Percentiles rank a stretch among this genome's conserved stretches.
These are phyloP conservation scores for Eryngium alpinum DNA, from an alignment of 140 eudicot genomes.

Conservation along the genomic window DNA sequence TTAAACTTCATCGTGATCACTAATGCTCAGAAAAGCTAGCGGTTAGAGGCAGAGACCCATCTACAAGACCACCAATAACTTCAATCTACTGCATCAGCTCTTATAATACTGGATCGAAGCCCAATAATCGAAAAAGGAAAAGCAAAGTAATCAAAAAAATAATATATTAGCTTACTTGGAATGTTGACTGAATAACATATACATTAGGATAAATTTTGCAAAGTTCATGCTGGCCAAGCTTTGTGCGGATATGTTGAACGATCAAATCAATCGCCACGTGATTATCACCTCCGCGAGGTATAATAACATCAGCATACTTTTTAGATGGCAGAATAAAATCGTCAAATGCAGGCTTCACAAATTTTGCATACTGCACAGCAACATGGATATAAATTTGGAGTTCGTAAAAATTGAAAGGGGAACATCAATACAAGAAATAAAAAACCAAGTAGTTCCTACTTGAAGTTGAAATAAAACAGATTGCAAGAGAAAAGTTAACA, in stretches of 20 bases:
- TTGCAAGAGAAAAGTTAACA: too few relatives aligned
- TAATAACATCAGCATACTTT: constrained; percentile 87
- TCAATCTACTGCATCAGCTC: not conserved
- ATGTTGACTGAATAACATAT: constrained; percentile 83
- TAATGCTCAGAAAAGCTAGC: not conserved
- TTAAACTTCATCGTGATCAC: not conserved
- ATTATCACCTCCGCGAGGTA: constrained; percentile 97
- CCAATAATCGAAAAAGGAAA: not conserved
- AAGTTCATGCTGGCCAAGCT: constrained; percentile 92
- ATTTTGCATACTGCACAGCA: constrained; percentile 71
- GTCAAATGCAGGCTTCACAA: constrained; percentile 94
- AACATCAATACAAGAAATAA: not conserved
- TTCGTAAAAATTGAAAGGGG: not conserved
- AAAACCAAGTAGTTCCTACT: too few relatives aligned
- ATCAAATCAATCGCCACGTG: constrained; percentile 93
- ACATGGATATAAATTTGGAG: not conserved
- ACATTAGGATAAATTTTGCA: constrained; percentile 87
- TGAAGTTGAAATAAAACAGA: too few relatives aligned
- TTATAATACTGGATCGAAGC: not conserved
- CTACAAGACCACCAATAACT: not conserved
- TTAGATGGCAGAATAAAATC: constrained; percentile 93
- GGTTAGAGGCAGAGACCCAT: not conserved
- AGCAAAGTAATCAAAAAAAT: not conserved
- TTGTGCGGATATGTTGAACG: constrained; percentile 91
- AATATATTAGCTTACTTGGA: constrained; percentile 48